Base-by-base conservation (phyloP, 2,329 filamentous ascomycete genomes). In the Cyclaneusma minus region DNA sequence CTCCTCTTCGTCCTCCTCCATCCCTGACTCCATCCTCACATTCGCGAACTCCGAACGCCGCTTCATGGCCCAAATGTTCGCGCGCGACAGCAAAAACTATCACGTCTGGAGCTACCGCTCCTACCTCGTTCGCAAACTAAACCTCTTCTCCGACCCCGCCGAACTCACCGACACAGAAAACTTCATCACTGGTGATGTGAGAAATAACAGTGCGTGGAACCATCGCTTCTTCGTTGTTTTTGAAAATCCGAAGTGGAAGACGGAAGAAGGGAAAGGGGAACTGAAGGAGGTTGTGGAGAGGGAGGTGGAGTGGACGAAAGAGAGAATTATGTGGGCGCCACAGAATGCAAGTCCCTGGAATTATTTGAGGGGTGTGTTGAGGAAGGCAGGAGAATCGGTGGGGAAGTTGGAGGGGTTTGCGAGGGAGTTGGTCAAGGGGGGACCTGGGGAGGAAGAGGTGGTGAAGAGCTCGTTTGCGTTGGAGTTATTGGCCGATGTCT, bases 151-250 rank as follows among this genome's bases (percentile, higher is more conserved):
- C 20, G 35, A 40, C 21, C 29, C 30, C 49, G 60, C 62, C 24
- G 73, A 98, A 60, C 58, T 91, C 12, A 52, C 59, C 27, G 72
- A 75, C 32, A 69, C 82, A 17, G 77, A 89, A 45, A 53, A 54
- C 20, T 65, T 93, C 49, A 66, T 98, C 31, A 60, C 69, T 30
- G 59, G 69, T 17, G 89, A 98, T 51, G 72, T 95, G 32, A 68
- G 85, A 44, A 98, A 98, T 57, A 98, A 98, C 52, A 89, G 80
- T 22, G 89, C 87, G 10, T 98, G 89, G 89, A 91, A 87, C 38
- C 87, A 98, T 58, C 75, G 89, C 27, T 95, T 89, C 62, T 93
- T 87, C 50, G 50, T 95, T n/a, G 71, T 87, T 11, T 92, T 94
- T 38, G 65, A 67, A 48, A 58, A 64, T 59, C 75, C 62, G 12